phyloP scores from a whole-genome alignment of 1,284 basidiomycete genomes.

The Naganishia cerealis region DNA sequence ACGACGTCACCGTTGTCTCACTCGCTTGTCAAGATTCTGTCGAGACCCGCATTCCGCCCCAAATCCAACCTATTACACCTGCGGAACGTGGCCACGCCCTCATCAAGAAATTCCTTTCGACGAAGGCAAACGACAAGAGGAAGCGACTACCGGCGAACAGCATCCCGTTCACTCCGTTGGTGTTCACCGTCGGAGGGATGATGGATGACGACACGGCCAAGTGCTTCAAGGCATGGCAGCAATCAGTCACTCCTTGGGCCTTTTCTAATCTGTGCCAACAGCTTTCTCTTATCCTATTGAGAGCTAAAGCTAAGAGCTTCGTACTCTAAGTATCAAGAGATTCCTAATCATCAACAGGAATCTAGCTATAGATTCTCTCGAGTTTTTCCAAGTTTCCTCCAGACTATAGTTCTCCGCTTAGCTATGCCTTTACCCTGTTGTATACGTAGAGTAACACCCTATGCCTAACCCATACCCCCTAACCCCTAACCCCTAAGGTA shows the following conservation, averaged over 20 bases:
- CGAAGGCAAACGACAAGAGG: background rate
- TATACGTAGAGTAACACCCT: too few relatives aligned
- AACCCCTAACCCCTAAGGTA: background rate
- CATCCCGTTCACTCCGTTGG: too few relatives aligned
- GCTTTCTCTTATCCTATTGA: background rate
- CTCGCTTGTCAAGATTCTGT: background rate
- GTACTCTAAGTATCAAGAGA: background rate
- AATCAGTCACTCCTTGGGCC: background rate
- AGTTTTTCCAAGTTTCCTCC: background rate
- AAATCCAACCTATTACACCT: background rate
- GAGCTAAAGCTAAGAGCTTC: conserved; percentile 10
- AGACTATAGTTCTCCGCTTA: background rate
- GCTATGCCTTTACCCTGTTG: background rate
- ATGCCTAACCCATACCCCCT: background rate
- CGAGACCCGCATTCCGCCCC: background rate
- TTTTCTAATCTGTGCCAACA: conserved; percentile 5
- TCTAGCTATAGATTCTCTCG: background rate
- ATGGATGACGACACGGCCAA: conserved; percentile 4
- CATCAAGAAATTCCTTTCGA: background rate
- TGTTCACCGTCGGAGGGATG: conserved; percentile 19
- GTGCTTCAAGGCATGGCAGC: conserved; percentile 12
- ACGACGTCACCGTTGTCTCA: conserved; percentile 18
- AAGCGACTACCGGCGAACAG: too few relatives aligned
- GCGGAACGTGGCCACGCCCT: background rate
- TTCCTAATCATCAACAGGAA: background rate